Evolutionary conservation across 1,284 basidiomycete species (phyloP).

Genomic region (Ganoderma multipileum): DNA sequence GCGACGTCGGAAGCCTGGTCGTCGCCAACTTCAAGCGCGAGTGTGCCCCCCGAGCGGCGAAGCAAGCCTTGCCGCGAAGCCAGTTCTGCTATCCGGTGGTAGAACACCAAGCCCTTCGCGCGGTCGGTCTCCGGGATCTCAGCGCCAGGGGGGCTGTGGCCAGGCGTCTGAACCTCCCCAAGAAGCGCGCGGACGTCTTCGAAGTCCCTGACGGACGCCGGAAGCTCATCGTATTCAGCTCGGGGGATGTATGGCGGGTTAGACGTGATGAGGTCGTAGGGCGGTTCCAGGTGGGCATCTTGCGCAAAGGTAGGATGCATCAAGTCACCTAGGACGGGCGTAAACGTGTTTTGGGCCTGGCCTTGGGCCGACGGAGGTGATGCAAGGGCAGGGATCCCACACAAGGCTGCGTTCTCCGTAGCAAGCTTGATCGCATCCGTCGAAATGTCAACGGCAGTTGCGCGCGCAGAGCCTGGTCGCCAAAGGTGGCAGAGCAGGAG

Average conservation of each 20-base stretch:
- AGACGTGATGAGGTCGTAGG: slow-evolving; percentile 83
- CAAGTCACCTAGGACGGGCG: slow-evolving; percentile 54
- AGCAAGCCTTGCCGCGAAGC: slow-evolving; percentile 56
- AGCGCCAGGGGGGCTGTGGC: slow-evolving; percentile 10
- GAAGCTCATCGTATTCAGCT: slow-evolving; percentile 68
- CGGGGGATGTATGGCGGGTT: slow-evolving; percentile 94
- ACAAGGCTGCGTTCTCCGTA: slow-evolving; percentile 66
- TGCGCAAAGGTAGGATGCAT: slow-evolving; percentile 47
- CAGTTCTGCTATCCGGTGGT: slow-evolving; percentile 72
- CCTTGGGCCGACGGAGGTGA: not conserved
- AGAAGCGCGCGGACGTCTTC: slow-evolving; percentile 86
- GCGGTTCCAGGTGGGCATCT: slow-evolving; percentile 44
- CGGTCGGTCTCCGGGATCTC: slow-evolving; percentile 35
- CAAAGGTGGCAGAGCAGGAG: slow-evolving; percentile 76
- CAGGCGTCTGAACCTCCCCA: slow-evolving; percentile 54
- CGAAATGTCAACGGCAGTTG: slow-evolving; percentile 79
- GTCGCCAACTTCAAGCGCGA: slow-evolving; percentile 85
- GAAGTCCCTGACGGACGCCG: slow-evolving; percentile 72
- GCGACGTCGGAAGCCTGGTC: slow-evolving; percentile 73
- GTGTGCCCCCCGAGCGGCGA: slow-evolving; percentile 49
- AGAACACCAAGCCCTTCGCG: slow-evolving; percentile 76
- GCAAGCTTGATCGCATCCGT: slow-evolving; percentile 74
- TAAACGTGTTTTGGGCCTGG: slow-evolving; percentile 52
- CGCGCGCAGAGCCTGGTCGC: slow-evolving; percentile 54
- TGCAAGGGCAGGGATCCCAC: slow-evolving; percentile 48